Evolutionary conservation across 2,329 filamentous ascomycete species (phyloP).

Genomic region (Sporothrix brunneoviolacea): DNA sequence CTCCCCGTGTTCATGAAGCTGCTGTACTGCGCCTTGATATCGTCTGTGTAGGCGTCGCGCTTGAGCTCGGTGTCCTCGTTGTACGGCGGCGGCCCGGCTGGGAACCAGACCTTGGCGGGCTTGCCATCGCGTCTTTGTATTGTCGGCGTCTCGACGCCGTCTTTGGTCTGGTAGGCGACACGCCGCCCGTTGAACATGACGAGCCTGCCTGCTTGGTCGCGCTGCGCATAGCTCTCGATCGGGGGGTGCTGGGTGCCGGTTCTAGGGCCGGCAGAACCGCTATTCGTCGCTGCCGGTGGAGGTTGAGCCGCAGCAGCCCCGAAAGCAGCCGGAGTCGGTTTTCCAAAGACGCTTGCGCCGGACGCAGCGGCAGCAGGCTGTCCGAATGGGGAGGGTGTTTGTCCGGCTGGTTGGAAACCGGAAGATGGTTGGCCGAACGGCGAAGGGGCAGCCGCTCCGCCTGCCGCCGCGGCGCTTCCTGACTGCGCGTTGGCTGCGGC

Average conservation of each 20-base stretch:
- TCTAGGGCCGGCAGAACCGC: not conserved
- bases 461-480: not conserved
- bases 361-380: not conserved
- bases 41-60: constrained; percentile 37
- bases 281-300: not conserved
- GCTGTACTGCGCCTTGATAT: constrained; percentile 52
- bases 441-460: constrained; percentile 6
- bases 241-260: constrained; percentile 22
- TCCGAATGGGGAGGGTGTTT: constrained; percentile 13
- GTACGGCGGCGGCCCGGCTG: constrained; percentile 59
- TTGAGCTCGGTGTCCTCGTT: constrained; percentile 57
- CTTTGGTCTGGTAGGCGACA: constrained; percentile 28
- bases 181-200: constrained; percentile 27
- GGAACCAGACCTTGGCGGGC: constrained; percentile 62
- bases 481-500: constrained; percentile 1
- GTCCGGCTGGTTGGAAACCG: not conserved
- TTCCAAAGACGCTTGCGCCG: constrained; percentile 9
- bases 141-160: constrained; percentile 25
- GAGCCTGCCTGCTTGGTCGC: constrained; percentile 21
- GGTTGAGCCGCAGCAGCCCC: not conserved
- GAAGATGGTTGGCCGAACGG: constrained; percentile 14
- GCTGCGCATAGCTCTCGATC: constrained; percentile 23
- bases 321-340: not conserved
- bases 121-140: constrained; percentile 16
- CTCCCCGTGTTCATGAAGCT: constrained; percentile 56